Conservation (phyloP, 768 basidiomycete genomes). For the Rhizopogon roseolus region DNA sequence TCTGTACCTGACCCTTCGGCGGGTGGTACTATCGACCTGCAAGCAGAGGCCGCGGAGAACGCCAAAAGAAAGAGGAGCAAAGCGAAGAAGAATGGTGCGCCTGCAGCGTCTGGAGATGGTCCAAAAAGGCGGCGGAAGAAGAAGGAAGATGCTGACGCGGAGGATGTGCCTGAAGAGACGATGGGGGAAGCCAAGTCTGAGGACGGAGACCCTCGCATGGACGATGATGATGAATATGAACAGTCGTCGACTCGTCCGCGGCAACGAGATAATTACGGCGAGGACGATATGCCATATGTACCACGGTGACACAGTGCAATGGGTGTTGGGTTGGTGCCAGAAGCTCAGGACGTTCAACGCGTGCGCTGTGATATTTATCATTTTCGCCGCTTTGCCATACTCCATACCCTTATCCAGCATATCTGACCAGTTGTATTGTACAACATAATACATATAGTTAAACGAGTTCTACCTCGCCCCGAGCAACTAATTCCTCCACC, state of each 20-base stretch:
- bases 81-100: slow-evolving; percentile 42
- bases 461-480: slow-evolving; percentile 75
- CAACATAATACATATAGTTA: slow-evolving; percentile 25
- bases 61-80: slow-evolving; percentile 59
- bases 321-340: background rate
- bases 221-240: slow-evolving; percentile 38
- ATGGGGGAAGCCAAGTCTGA: slow-evolving; percentile 33
- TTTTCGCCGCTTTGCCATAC: background rate
- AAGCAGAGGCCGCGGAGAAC: slow-evolving; percentile 49
- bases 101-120: slow-evolving; percentile 28
- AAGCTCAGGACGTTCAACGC: background rate
- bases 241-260: slow-evolving; percentile 37
- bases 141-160: slow-evolving; percentile 34
- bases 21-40: slow-evolving; percentile 73
- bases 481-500: slow-evolving; percentile 66
- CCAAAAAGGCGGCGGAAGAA: slow-evolving; percentile 49
- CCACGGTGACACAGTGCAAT: slow-evolving; percentile 23
- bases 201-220: slow-evolving; percentile 31
- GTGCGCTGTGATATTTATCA: background rate
- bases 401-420: background rate
- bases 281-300: slow-evolving; percentile 39
- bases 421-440: slow-evolving; percentile 2
- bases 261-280: slow-evolving; percentile 26
- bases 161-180: slow-evolving; percentile 29
- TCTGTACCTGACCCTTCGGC: slow-evolving; percentile 82